Conservation (phyloP, 768 basidiomycete genomes). For the Albatrellus ellisii region DNA sequence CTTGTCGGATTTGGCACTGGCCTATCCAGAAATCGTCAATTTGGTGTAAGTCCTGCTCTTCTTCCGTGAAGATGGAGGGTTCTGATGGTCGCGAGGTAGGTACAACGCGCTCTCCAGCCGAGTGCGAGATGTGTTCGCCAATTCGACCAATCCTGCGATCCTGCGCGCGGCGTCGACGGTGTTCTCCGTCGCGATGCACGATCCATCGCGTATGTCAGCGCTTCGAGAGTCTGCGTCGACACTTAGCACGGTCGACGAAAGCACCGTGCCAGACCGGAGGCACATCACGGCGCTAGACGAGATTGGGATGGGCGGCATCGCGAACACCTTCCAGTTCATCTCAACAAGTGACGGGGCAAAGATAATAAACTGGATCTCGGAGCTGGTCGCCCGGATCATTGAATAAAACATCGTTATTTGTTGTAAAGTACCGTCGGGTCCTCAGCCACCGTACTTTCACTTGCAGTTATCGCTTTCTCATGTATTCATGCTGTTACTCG, state of each 20-base stretch:
- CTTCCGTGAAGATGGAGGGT: background rate
- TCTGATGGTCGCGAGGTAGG: constrained; percentile 22
- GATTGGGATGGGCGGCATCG: constrained; percentile 59
- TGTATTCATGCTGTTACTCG: too few relatives aligned
- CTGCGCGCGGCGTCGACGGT: constrained; percentile 63
- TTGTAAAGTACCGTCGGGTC: too few relatives aligned
- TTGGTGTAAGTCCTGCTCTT: constrained; percentile 46
- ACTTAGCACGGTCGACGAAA: constrained; percentile 49
- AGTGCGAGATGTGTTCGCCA: constrained; percentile 59
- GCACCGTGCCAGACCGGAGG: constrained; percentile 11
- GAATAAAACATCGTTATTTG: constrained; percentile 22
- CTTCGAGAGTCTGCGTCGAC: constrained; percentile 50
- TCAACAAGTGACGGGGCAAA: constrained; percentile 36
- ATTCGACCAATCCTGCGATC: constrained; percentile 57
- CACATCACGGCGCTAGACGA: constrained; percentile 38
- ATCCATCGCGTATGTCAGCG: constrained; percentile 28
- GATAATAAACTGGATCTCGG: constrained; percentile 68
- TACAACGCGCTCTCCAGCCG: constrained; percentile 68
- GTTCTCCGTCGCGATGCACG: constrained; percentile 56
- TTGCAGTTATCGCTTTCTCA: too few relatives aligned
- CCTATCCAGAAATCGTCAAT: constrained; percentile 59
- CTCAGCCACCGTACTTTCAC: too few relatives aligned
- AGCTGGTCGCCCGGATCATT: constrained; percentile 39
- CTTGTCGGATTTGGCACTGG: constrained; percentile 53
- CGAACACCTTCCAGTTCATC: constrained; percentile 61